These are phyloP conservation scores for Yamadazyma blattariae DNA, from an alignment of 1,139 yeast genomes.

Conservation along the genomic window DNA sequence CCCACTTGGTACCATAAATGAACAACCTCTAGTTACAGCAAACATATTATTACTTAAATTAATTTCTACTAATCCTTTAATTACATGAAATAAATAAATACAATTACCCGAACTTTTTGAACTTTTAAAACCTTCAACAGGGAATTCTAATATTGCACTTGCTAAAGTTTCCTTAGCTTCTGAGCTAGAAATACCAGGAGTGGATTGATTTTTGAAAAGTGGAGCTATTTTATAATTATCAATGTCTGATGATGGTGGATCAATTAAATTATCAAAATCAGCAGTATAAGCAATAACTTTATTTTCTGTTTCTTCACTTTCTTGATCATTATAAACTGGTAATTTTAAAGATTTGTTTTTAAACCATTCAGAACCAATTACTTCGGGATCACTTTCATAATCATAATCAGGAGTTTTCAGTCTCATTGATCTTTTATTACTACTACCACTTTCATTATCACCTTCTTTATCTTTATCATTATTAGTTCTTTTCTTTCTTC, in stretches of 20 bases:
- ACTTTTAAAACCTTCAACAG: constrained; percentile 62
- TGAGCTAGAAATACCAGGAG: constrained; percentile 58
- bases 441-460: constrained; percentile 5
- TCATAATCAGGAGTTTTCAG: constrained; percentile 19
- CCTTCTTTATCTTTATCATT: constrained; percentile 1
- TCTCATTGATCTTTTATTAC: constrained; percentile 12
- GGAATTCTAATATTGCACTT: constrained; percentile 71
- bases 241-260: constrained; percentile 25
- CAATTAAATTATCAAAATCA: constrained; percentile 41
- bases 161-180: constrained; percentile 33
- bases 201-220: constrained; percentile 58
- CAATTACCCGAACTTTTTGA: constrained; percentile 64
- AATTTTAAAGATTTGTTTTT: constrained; percentile 43
- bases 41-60: constrained; percentile 59
- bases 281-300: constrained; percentile 72
- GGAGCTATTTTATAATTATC: constrained; percentile 65
- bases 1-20: constrained; percentile 78
- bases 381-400: constrained; percentile 40
- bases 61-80: constrained; percentile 69
- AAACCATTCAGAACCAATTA: constrained; percentile 58
- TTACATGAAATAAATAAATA: constrained; percentile 71
- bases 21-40: constrained; percentile 68
- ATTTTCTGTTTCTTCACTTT: constrained; percentile 39
- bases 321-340: constrained; percentile 54
- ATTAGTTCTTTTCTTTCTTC: background rate